Evolutionary conservation across 768 basidiomycete species (phyloP).

Genomic region (Amanita polypyramis): DNA sequence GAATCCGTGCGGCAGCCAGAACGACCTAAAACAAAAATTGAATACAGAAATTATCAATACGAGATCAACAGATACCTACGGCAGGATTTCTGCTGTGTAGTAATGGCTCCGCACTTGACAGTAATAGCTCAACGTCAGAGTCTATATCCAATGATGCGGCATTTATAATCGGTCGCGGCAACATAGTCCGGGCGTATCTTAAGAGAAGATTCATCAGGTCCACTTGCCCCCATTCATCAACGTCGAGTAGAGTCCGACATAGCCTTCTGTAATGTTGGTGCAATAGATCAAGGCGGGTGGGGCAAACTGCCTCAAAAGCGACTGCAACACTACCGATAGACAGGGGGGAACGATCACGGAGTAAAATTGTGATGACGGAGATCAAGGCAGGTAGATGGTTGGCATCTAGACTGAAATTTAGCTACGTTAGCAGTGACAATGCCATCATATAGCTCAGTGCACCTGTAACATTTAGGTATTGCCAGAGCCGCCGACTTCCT

Average conservation of each 20-base stretch:
- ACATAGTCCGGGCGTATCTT: constrained; percentile 79
- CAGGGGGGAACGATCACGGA: constrained; percentile 72
- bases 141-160: constrained; percentile 52
- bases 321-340: constrained; percentile 79
- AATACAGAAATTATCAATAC: constrained; percentile 1
- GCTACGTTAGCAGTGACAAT: background rate
- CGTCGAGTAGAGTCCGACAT: constrained; percentile 77
- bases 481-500: constrained; percentile 88
- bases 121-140: constrained; percentile 63
- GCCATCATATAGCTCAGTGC: constrained; percentile 5
- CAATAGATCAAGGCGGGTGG: constrained; percentile 75
- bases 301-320: constrained; percentile 84
- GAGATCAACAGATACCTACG: constrained; percentile 30
- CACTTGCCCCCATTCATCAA: constrained; percentile 96
- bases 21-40: constrained; percentile 47
- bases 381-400: constrained; percentile 65
- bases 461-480: constrained; percentile 77
- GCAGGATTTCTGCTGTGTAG: constrained; percentile 85
- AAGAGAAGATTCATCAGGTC: constrained; percentile 67
- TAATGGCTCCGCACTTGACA: constrained; percentile 63
- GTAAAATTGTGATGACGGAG: constrained; percentile 50
- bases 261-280: constrained; percentile 83
- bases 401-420: constrained; percentile 53
- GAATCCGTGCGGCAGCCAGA: constrained; percentile 58
- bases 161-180: constrained; percentile 45